Conservation (phyloP, 1,284 basidiomycete species). For the Sanghuangporus sanghuang region DNA sequence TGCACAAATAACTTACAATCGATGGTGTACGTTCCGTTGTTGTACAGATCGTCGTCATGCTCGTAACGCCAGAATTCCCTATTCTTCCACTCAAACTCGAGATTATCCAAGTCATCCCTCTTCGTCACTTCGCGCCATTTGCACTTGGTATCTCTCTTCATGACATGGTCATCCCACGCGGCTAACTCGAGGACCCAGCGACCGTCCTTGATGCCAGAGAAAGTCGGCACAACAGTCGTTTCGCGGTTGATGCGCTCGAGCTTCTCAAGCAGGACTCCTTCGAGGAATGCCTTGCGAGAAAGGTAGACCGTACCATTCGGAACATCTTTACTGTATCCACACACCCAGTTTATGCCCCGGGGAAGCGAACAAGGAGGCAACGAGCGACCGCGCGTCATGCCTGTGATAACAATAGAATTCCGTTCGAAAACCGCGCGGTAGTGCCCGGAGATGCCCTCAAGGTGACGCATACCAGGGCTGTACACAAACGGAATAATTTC, state of each 20-base stretch:
- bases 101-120: constrained; percentile 16
- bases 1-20: background rate
- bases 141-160: constrained; percentile 22
- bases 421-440: constrained; percentile 12
- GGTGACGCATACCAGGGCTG: background rate
- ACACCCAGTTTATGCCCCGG: constrained; percentile 25
- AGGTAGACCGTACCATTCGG: constrained; percentile 29
- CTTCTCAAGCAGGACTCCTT: constrained; percentile 25
- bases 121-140: constrained; percentile 21
- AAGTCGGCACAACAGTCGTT: constrained; percentile 29
- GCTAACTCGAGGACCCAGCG: constrained; percentile 26
- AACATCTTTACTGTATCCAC: constrained; percentile 19
- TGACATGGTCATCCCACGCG: constrained; percentile 26
- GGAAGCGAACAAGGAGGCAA: constrained; percentile 23
- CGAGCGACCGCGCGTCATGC: constrained; percentile 25
- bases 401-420: constrained; percentile 26
- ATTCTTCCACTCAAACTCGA: constrained; percentile 19
- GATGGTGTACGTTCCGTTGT: constrained; percentile 6
- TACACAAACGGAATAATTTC: constrained; percentile 20
- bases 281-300: constrained; percentile 27
- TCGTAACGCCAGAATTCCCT: constrained; percentile 17
- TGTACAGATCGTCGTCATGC: constrained; percentile 16
- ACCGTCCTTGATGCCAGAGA: constrained; percentile 25
- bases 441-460: constrained; percentile 10
- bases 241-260: constrained; percentile 27